These are phyloP conservation scores for Corylus heterophylla DNA, from an alignment of 306 rosid species.

Conservation along the genomic window DNA sequence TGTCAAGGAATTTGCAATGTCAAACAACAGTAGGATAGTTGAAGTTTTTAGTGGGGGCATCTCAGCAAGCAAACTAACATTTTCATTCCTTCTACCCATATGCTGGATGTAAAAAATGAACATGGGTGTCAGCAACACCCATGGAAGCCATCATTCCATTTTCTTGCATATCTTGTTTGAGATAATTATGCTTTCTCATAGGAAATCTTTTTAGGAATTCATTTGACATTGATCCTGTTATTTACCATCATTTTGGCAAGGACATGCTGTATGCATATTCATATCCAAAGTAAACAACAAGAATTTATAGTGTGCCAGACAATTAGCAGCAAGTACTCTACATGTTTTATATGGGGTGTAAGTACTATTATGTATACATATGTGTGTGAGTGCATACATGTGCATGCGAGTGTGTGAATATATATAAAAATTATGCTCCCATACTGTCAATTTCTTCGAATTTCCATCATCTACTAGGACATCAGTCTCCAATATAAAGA, in stretches of 20 bases:
- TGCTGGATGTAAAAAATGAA: background rate
- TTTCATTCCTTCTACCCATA: background rate
- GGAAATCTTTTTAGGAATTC: background rate
- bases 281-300: background rate
- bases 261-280: background rate
- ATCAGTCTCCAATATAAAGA: background rate
- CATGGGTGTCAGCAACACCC: background rate
- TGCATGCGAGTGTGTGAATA: too few relatives aligned
- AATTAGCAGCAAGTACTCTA: background rate
- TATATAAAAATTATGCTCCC: too few relatives aligned
- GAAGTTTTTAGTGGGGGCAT: background rate
- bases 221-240: background rate
- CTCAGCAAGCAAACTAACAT: background rate
- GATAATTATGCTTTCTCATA: background rate
- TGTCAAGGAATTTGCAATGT: slow-evolving; percentile 36
- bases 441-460: background rate
- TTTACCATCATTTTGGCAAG: background rate
- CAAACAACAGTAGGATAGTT: slow-evolving; percentile 13
- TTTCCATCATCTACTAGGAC: background rate
- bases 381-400: too few relatives aligned
- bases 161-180: background rate
- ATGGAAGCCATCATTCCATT: background rate
- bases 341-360: too few relatives aligned
- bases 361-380: too few relatives aligned
- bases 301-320: background rate